These are phyloP conservation scores for Xylariaceae sp. DNA, from an alignment of 2,329 filamentous ascomycete species.

Conservation along the genomic window DNA sequence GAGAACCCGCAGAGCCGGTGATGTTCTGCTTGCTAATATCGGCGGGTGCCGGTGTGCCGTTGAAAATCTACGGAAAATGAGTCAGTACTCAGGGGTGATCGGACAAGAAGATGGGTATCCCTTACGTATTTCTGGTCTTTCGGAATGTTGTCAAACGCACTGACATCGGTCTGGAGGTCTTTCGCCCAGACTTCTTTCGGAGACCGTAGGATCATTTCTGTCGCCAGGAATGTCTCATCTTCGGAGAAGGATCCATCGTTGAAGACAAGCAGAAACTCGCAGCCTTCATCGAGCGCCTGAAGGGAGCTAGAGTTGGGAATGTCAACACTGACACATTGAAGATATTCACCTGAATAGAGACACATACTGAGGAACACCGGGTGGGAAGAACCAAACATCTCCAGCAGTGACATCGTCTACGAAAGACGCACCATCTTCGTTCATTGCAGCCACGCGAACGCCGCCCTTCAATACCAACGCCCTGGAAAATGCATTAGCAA, in stretches of 20 bases:
- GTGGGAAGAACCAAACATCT: slow-evolving; percentile 42
- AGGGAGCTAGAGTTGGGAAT: slow-evolving; percentile 35
- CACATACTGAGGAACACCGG: slow-evolving; percentile 15
- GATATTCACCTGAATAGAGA: not conserved
- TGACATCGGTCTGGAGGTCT: slow-evolving; percentile 45
- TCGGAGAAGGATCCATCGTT: slow-evolving; percentile 55
- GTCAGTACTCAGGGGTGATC: slow-evolving; percentile 1
- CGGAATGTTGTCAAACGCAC: slow-evolving; percentile 45
- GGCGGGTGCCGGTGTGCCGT: slow-evolving; percentile 43
- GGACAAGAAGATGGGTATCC: not conserved
- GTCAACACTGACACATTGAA: not conserved
- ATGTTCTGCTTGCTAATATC: slow-evolving; percentile 44
- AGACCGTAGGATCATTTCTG: slow-evolving; percentile 48
- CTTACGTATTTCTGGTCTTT: slow-evolving; percentile 41
- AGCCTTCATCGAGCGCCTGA: slow-evolving; percentile 50
- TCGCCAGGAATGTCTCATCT: slow-evolving; percentile 54
- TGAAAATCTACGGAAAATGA: slow-evolving; percentile 39
- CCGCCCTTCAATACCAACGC: slow-evolving; percentile 49
- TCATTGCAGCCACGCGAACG: slow-evolving; percentile 47
- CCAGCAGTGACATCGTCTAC: slow-evolving; percentile 45
- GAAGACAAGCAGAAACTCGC: slow-evolving; percentile 57
- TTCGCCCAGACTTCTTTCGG: slow-evolving; percentile 51
- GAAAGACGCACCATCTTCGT: slow-evolving; percentile 46
- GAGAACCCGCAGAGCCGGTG: slow-evolving; percentile 40
- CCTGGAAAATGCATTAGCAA: no score